Base-by-base conservation (phyloP, 1,284 basidiomycete genomes). In the Naganishia cerealis region DNA sequence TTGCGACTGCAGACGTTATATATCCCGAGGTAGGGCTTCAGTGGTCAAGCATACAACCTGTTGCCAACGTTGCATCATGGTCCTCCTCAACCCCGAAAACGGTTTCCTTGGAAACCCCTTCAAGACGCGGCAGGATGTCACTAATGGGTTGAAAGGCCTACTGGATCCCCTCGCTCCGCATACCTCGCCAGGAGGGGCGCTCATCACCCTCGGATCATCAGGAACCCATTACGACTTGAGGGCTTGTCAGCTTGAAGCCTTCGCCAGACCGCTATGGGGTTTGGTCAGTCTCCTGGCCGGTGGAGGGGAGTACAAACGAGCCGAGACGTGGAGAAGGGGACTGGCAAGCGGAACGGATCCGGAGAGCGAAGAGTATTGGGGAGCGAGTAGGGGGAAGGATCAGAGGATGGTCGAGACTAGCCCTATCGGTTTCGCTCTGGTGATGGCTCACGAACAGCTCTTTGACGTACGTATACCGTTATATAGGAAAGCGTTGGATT, bases 391-490 rank as follows among this genome's bases (percentile, higher is more conserved):
- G 66, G 85, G 88, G 73, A 88, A 87, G 77, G 89, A 90, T 76
- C 89, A 91, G 78, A 79, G 89, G 33, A 91, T 91, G 89, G 89
- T 90, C 0, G 89, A 90, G 77, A 90, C 89, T 80, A 87, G 87
- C 68, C 87, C 89, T 5, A 87, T 90, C 71, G 88, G 88, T 1
- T 90, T 87, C 76, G 83, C 88, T 0, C 82, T 91, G 55, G 84
- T 87, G 10, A 84, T 89, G 16, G 87, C 87, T 2, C 84, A 84
- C 42, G 85, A 89, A 70, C 81, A 86, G 48, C 80, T 90, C 36
- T 90, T 87, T 86, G 84, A 88, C 21, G 77, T 77, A 66, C 68
- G 78, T 72, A 1, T 12, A 13, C 15, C 4, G 3, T 39, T 18
- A 0, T n/a, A 33, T 7, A 33, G 7, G 10, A 18, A 39, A 33